These are phyloP conservation scores for Chlorella sorokiniana DNA, from an alignment of 139 green algal species.

Conservation along the genomic window DNA sequence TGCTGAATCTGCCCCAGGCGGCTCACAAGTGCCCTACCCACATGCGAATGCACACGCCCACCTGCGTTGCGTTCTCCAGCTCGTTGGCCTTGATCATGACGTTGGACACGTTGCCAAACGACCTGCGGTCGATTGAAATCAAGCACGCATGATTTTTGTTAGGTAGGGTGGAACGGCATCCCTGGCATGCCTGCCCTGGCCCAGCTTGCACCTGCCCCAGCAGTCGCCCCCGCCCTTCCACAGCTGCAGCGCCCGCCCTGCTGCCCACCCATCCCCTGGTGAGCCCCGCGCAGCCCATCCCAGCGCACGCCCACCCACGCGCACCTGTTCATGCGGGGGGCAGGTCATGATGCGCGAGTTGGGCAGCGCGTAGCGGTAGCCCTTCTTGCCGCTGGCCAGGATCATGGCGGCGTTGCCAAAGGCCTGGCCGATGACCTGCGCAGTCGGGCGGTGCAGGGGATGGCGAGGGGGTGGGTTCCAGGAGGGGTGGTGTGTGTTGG, in stretches of 20 bases:
- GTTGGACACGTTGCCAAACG: slow-evolving; percentile 64
- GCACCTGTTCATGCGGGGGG: slow-evolving; percentile 64
- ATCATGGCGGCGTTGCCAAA: slow-evolving; percentile 94
- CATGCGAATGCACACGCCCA: no score
- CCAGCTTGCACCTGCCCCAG: no score
- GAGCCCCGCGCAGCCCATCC: no score
- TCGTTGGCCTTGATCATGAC: slow-evolving; percentile 91
- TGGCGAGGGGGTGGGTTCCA: not conserved
- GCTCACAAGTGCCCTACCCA: no score
- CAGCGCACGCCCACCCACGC: not conserved
- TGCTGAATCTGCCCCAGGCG: no score
- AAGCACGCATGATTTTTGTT: no score
- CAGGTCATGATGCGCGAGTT: slow-evolving; percentile 74
- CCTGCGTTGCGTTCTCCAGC: slow-evolving; percentile 75
- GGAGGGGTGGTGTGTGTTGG: not conserved
- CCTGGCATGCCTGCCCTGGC: no score
- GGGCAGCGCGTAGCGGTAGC: slow-evolving; percentile 85
- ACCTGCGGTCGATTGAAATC: not conserved
- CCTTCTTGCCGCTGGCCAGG: slow-evolving; percentile 90
- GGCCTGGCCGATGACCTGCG: slow-evolving; percentile 84
- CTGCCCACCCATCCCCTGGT: not conserved
- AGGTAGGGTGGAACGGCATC: no score
- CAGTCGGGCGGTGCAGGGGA: slow-evolving; percentile 4
- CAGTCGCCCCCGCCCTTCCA: no score
- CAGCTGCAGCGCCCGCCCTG: not conserved